Conservation (phyloP, 352 stramenopile species). For the Pythium pyrilobum region DNA sequence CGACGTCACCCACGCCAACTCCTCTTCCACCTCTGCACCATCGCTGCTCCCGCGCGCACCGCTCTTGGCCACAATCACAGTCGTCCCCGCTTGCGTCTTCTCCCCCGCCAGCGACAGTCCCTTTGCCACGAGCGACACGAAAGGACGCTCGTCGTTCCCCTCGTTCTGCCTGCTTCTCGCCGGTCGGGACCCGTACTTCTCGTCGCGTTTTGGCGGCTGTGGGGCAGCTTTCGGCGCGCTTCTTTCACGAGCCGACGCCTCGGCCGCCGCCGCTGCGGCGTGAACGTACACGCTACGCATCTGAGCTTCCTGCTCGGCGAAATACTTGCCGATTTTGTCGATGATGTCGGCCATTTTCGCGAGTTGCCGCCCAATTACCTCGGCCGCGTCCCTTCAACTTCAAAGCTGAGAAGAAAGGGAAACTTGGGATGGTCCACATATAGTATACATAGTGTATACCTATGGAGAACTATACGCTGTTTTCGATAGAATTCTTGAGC, state of each 20-base stretch:
- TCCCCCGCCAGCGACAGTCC: too few relatives aligned
- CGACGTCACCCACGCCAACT: too few relatives aligned
- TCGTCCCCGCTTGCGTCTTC: too few relatives aligned
- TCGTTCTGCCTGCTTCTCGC: too few relatives aligned
- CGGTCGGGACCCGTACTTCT: too few relatives aligned
- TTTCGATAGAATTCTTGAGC: background rate
- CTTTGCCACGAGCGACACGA: too few relatives aligned
- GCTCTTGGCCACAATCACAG: too few relatives aligned
- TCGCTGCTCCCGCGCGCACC: too few relatives aligned
- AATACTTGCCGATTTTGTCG: slow-evolving; percentile 66
- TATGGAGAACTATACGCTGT: background rate
- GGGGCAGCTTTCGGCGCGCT: background rate
- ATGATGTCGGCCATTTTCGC: slow-evolving; percentile 47
- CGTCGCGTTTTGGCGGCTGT: slow-evolving; percentile 7
- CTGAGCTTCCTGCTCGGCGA: slow-evolving; percentile 54
- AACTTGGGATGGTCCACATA: background rate
- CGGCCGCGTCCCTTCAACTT: slow-evolving; percentile 6
- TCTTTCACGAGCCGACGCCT: background rate
- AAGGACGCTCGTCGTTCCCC: too few relatives aligned
- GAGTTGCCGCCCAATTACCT: background rate
- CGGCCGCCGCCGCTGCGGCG: background rate
- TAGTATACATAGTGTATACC: background rate
- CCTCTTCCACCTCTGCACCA: too few relatives aligned
- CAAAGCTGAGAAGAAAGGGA: background rate
- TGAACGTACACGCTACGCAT: slow-evolving; percentile 35